Evolutionary conservation across 2,329 filamentous ascomycete species (phyloP).

Genomic region (Alternaria solani): DNA sequence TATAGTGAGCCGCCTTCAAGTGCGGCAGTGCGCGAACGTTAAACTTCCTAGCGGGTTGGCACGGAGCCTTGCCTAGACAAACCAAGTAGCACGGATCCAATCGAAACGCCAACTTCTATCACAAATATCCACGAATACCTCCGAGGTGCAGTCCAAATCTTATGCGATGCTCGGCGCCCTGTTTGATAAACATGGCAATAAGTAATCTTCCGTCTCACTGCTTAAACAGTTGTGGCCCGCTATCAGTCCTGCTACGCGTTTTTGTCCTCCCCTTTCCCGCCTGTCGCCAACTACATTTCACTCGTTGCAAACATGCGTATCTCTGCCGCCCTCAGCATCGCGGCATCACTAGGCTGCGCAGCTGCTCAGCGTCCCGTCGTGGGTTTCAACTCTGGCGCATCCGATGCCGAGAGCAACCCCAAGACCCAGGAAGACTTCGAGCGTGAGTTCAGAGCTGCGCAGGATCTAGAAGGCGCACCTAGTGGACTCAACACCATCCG

Average conservation of each 20-base stretch:
- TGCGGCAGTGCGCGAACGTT: neutral
- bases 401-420: constrained; percentile 39
- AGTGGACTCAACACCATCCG: constrained; percentile 72
- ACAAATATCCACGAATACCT: neutral
- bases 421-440: constrained; percentile 73
- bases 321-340: neutral
- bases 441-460: constrained; percentile 71
- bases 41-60: neutral
- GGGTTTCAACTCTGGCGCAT: constrained; percentile 23
- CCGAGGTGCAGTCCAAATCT: neutral
- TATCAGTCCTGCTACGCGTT: neutral
- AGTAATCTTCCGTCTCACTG: neutral
- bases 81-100: neutral
- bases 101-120: neutral
- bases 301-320: neutral
- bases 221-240: neutral
- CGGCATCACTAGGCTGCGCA: neutral
- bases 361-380: neutral
- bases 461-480: constrained; percentile 68
- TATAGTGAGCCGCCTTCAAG: neutral
- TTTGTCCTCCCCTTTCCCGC: neutral
- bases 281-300: neutral
- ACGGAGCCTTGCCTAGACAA: neutral
- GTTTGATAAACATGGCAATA: neutral
- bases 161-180: neutral